Base-by-base conservation (phyloP, 768 basidiomycete genomes). In the Flagelloscypha sp. region DNA sequence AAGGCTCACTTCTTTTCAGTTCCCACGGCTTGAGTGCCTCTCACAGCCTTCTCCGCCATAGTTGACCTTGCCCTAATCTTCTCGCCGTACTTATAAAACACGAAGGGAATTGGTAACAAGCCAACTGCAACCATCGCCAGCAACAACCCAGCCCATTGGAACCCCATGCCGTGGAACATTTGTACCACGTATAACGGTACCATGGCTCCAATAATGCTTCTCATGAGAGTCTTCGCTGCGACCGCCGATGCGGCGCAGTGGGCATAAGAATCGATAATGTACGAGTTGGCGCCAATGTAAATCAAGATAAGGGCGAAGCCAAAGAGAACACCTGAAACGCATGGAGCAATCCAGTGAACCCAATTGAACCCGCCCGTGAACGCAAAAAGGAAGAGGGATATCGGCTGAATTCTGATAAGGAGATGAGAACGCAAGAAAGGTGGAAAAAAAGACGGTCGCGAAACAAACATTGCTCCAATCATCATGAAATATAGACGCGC, bases 191-290 rank as follows among this genome's bases (percentile, higher is more conserved):
- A 68, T 15, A 68, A 49, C 6, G 62, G 63, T 13, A 68, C 52
- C 38, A 54, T 51, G 10, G 60, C 56, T 15, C 60, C 60, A 24
- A 59, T 46, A 31, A 54, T 55, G 3, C 60, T 58, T 7, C 63
- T 58, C 45, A 64, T 40, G 22, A 65, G 43, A 17, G 68, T 66
- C 40, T 65, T 66, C 9, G 66, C 67, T 2, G 66, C 63, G 39
- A 68, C 58, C 5, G 67, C 68, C 12, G 59, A 62, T 0, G 70
- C 68, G 8, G 66, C 66, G 44, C 55, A 66, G 30, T 45, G 44
- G 42, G 53, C 56, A 52, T 62, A 64, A 12, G 57, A 58, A 49
- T 66, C 66, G 42, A 67, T 55, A 53, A 66, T 65, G 50, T 66
- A 67, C 2, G 62, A 64, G 46, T 66, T 62, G 12, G 61, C 62